Conservation (phyloP, 2,329 filamentous ascomycete species). For the Aspergillus oerlinghausenensis region DNA sequence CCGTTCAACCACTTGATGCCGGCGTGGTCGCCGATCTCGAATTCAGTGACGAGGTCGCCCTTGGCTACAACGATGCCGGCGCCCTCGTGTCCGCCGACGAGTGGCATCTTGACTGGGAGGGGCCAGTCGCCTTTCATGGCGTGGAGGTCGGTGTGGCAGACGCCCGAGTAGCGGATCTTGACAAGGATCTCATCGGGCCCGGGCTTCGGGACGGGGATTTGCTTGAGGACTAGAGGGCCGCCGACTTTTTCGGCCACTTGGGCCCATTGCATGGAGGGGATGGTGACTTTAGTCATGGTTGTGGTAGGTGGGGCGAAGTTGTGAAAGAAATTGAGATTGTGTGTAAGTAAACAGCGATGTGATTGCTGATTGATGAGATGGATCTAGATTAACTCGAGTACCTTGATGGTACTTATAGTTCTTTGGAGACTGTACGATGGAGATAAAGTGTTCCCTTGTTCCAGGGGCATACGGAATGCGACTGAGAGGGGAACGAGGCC, state of each 20-base stretch:
- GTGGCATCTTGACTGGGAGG: conserved; percentile 2
- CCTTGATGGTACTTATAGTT: background rate
- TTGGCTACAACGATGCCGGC: conserved; percentile 38
- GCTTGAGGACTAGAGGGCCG: conserved; percentile 50
- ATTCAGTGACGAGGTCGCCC: conserved; percentile 22
- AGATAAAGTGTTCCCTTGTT: background rate
- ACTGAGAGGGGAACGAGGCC: background rate
- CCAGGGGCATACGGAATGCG: background rate
- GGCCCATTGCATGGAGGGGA: conserved; percentile 83
- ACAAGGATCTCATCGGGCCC: conserved; percentile 8
- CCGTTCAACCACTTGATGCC: conserved; percentile 17
- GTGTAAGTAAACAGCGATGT: background rate
- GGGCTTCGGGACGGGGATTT: conserved; percentile 51
- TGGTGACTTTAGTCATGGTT: conserved; percentile 25
- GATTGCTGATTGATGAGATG: background rate
- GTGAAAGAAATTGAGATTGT: background rate
- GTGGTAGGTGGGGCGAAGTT: background rate
- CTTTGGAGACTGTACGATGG: background rate
- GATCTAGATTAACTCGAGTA: background rate
- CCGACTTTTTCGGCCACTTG: conserved; percentile 80
- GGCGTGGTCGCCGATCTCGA: conserved; percentile 22
- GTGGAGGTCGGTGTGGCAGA: conserved; percentile 8
- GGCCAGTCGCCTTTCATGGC: conserved; percentile 5
- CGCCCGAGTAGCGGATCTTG: conserved; percentile 8
- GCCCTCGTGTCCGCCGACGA: conserved; percentile 40